Conservation (phyloP, 441 rosid species). For the Jatropha multifida region DNA sequence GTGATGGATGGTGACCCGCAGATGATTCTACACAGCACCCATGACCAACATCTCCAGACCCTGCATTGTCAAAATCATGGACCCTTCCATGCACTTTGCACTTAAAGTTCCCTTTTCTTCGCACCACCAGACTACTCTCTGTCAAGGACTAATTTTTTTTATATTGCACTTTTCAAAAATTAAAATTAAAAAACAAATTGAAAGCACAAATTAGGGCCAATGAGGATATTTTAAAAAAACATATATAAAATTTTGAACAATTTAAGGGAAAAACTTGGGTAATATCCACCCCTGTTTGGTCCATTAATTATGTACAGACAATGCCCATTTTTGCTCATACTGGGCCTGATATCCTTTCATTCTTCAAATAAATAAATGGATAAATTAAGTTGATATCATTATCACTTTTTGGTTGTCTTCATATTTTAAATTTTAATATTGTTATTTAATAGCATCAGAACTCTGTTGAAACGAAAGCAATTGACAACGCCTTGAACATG, state of each 20-base stretch:
- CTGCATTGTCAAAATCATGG: slow-evolving; percentile 11
- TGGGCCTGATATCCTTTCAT: not conserved
- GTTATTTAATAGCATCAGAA: not conserved
- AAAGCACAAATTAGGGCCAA: no score
- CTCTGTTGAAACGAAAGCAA: not conserved
- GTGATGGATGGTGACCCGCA: not conserved
- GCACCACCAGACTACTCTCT: no score
- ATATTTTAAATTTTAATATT: not conserved
- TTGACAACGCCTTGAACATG: not conserved
- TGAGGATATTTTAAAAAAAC: no score
- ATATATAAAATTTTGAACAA: no score
- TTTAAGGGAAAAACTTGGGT: no score
- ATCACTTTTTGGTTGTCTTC: not conserved
- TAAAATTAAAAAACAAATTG: no score
- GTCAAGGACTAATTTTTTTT: no score
- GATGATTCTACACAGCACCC: not conserved
- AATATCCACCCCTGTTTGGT: no score
- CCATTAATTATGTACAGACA: no score
- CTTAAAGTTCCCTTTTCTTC: not conserved
- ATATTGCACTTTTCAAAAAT: no score
- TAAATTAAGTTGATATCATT: not conserved
- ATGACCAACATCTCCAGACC: not conserved
- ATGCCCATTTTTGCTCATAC: not conserved
- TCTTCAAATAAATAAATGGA: not conserved
- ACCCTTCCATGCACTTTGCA: not conserved